Base-by-base conservation (phyloP, 805 yeast species). In the Myxozyma monticola region DNA sequence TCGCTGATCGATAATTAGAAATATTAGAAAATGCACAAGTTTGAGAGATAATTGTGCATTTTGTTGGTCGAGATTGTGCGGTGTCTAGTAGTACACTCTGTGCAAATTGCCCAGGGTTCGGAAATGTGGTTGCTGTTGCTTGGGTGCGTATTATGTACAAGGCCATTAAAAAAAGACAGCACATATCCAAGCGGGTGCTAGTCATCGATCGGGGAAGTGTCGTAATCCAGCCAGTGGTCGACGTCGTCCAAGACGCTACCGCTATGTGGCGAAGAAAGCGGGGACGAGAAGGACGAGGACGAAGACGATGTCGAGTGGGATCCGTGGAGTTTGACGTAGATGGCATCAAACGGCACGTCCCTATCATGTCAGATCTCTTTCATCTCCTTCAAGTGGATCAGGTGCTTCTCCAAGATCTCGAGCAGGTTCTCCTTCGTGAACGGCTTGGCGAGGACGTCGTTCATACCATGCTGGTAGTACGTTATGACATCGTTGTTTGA, bases 371-470 rank as follows among this genome's bases (percentile, higher is more conserved):
- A 54, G 22, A 54, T 45, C 49, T 49, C 62, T 37, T 55, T 55
- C 41, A 60, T 60, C 37, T 60, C 56, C 39, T 60, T 60, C 31
- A 61, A 40, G 42, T 61, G 63, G 17, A 61, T 57, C 41, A 61
- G 44, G 33, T 61, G 64, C 56, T 89, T 85, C 56, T 85, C 82
- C 46, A 91, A 71, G 63, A 89, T 87, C 54, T 81, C 75, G 63
- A 83, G 86, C 49, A 93, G 73, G 64, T 88, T 96, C 58, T 83
- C 87, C 64, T 86, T 88, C 1, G 95, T 85, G 66, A 93, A 93
- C 1, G 99, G 99, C 64, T 93, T 88, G 3, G 96, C 95, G 56
- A 93, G 72, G 31, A 93, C 88, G 67, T 88, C 96, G 51, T 87
- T 83, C 88, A 89, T 89, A 83, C 64, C 64, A 31, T 59, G 61